Conservation (phyloP, 2,329 filamentous ascomycete genomes). For the Penicillium sp. region DNA sequence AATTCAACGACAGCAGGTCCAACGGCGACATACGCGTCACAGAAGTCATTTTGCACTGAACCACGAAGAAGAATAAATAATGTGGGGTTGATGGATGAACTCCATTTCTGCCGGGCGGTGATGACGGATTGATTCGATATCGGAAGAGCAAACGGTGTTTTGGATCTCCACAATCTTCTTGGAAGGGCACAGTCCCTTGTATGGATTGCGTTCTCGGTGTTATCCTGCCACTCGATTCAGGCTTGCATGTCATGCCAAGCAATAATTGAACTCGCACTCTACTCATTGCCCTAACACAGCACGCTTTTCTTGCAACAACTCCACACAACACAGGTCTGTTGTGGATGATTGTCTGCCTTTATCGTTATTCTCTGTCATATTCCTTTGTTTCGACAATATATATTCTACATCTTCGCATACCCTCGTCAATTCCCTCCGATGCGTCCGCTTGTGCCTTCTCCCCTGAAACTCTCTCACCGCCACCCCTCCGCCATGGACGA, state of each 20-base stretch:
- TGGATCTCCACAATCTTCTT: background rate
- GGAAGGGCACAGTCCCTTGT: too few relatives aligned
- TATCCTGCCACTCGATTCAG: too few relatives aligned
- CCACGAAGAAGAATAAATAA: conserved; percentile 13
- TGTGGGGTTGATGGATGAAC: conserved; percentile 16
- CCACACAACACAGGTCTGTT: conserved; percentile 6
- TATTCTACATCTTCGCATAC: too few relatives aligned
- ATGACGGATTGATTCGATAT: too few relatives aligned
- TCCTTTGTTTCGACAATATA: background rate
- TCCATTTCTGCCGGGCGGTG: conserved; percentile 20
- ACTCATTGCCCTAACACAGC: too few relatives aligned
- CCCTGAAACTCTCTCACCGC: conserved; percentile 37
- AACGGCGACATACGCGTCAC: conserved; percentile 77
- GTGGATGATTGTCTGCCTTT: background rate
- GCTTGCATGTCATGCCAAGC: too few relatives aligned
- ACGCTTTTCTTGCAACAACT: background rate
- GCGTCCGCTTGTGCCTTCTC: conserved; percentile 32
- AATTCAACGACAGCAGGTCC: conserved; percentile 83
- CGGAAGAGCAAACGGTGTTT: too few relatives aligned
- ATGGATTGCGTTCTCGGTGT: too few relatives aligned
- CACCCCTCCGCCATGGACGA: conserved; percentile 36
- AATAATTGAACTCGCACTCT: too few relatives aligned
- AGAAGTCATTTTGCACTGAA: conserved; percentile 60
- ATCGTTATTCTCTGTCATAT: background rate
- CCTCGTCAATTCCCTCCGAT: conserved; percentile 18